Base-by-base conservation (phyloP, 139 green algal genomes). In the Coelastrella sp. region DNA sequence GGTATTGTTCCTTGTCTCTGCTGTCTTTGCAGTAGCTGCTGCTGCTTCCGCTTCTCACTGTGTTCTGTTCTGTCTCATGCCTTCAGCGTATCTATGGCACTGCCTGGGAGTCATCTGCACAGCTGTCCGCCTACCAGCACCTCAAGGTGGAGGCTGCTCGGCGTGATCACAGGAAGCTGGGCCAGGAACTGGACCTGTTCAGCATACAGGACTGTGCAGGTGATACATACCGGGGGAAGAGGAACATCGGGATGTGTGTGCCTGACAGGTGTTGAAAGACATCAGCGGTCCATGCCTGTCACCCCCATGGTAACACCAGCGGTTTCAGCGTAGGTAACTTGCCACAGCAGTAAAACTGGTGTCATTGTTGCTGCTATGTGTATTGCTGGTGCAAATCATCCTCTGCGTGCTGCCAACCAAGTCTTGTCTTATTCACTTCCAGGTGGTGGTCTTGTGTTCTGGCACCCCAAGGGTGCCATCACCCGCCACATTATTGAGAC, bases 11-110 rank as follows among this genome's bases (percentile, higher is more conserved):
- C n/a, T n/a, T n/a, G n/a, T n/a, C n/a, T n/a, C n/a, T n/a, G n/a
- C n/a, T 2, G 45, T 57, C 11, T 35, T 41, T 57, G 23, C 37
- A 59, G 68, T 23, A 41, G 59, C 75, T 81, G 37, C 90, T 98
- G 85, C 94, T 57, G 23, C 38, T 62, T 25, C 32, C 25, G n/a
- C 37, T 25, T n/a, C n/a, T n/a, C n/a, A n/a, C n/a, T n/a, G n/a
- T n/a, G n/a, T n/a, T n/a, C n/a, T n/a, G n/a, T n/a, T n/a, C n/a
- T n/a, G n/a, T n/a, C n/a, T n/a, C n/a, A n/a, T n/a, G n/a, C n/a
- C n/a, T n/a, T 21, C 53, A 97, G 91, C 93, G 97, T 51, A 92
- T 99, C 19, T 99, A 99, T 84, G 97, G 97, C 79, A 99, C 96
- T 0, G 97, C 95, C 2, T 99, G 96, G 95, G 83, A 95, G 85